Base-by-base conservation (phyloP, 345 rosid species). In the Cardamine resedifolia region DNA sequence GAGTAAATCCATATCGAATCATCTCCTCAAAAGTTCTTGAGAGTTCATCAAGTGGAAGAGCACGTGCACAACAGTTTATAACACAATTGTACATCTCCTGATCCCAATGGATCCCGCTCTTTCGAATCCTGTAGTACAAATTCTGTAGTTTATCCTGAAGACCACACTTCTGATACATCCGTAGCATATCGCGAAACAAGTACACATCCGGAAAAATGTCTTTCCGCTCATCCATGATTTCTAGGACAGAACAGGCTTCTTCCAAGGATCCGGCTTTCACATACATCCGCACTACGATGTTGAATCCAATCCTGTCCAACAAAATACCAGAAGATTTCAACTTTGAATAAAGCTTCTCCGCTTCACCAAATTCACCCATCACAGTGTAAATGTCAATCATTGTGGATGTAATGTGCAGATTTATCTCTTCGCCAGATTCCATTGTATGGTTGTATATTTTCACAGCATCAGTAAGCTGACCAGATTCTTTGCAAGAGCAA, bases 21-120 rank as follows among this genome's bases (percentile, higher is more conserved):
- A 93, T 93, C 74, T 84, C 92, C 56, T 81, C 82, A 62, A 90
- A 89, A 77, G 87, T 81, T 76, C 83, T 77, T 27, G 96, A 84
- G 64, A 90, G 92, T 78, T 93, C 96, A 79, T 85, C 85, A 27
- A 84, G 79, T 0, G 92, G 86, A 58, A 93, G 82, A 43, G 97
- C 97, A 79, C 84, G 86, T 47, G 94, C 87, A 69, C 98, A 87
- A 58, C 97, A 90, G 81, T 93, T 93, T 77, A 90, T 83, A 68
- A 90, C 80, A 71, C 96, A 93, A 66, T 86, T 87, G 55, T 90
- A 90, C 84, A 85, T 70, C 77, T 93, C 97, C 80, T 89, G 94
- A 82, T 90, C 92, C 98, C 98, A 90, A 59, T 77, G 75, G 52
- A 87, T 43, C 61, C 82, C 83, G 3, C 89, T 89, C 78, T 81